These are phyloP conservation scores for Solanum verrucosum DNA, from an alignment of 257 asterid genomes.

Conservation along the genomic window DNA sequence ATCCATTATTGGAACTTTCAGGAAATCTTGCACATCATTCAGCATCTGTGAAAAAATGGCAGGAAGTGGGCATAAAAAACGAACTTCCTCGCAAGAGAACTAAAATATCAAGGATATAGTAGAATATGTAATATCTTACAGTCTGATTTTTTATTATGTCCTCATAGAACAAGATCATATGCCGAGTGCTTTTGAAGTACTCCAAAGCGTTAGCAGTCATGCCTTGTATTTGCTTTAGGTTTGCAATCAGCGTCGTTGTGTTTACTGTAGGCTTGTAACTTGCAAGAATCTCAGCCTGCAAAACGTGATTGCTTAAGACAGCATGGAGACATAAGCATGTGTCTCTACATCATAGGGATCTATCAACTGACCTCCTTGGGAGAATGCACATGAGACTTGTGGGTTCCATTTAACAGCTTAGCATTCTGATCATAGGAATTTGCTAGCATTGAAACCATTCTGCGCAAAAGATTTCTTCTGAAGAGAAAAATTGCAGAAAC, in stretches of 20 bases:
- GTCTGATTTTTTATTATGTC: constrained; percentile 68
- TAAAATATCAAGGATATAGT: neutral
- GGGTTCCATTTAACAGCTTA: constrained; percentile 86
- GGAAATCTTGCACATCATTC: constrained; percentile 70
- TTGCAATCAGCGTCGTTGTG: constrained; percentile 46
- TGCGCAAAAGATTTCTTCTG: constrained; percentile 78
- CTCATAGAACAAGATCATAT: constrained; percentile 74
- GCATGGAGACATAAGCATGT: neutral
- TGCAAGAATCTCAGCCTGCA: constrained; percentile 87
- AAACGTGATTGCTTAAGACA: neutral
- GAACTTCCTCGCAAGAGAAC: neutral
- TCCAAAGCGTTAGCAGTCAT: constrained; percentile 50
- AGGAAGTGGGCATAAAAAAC: neutral
- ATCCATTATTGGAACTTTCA: constrained; percentile 54
- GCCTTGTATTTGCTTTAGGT: constrained; percentile 65
- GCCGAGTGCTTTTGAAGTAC: constrained; percentile 72
- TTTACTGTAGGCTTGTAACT: constrained; percentile 69
- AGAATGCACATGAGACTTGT: constrained; percentile 92
- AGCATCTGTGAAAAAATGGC: constrained; percentile 43
- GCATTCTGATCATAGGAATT: constrained; percentile 84
- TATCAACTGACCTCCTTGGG: constrained; percentile 48
- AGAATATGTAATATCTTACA: constrained; percentile 29
- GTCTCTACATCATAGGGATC: neutral
- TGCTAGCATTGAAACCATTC: constrained; percentile 81
- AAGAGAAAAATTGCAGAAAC: constrained; percentile 83